phyloP scores from a whole-genome alignment of 2,329 filamentous ascomycete genomes.

The Colletotrichum echinochloae region DNA sequence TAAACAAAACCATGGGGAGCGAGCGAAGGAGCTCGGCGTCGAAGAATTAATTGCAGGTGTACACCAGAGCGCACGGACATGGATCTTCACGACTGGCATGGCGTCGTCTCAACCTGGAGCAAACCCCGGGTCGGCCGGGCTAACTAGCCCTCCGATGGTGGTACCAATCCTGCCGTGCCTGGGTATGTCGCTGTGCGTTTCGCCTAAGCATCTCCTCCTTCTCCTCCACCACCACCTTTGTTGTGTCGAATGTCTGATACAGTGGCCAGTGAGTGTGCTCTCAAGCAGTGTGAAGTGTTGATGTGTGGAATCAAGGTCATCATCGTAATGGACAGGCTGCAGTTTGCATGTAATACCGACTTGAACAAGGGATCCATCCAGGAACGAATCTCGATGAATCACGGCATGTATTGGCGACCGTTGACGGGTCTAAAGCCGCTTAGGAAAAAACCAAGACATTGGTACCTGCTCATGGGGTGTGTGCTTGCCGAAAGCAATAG shows the following conservation, averaged over 20 bases:
- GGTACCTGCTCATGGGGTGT: neutral
- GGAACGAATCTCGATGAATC: neutral
- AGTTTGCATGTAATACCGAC: neutral
- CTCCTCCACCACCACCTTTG: neutral
- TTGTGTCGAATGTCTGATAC: neutral
- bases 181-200: neutral
- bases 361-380: neutral
- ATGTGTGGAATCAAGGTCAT: neutral
- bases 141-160: constrained; percentile 38
- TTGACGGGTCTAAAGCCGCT: constrained; percentile 4
- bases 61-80: constrained; percentile 21
- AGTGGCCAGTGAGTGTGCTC: constrained; percentile 12
- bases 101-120: constrained; percentile 37
- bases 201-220: neutral
- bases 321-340: neutral
- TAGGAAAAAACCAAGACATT: neutral
- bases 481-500: neutral
- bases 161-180: constrained; percentile 10
- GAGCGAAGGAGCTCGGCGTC: neutral
- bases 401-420: constrained; percentile 12
- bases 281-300: neutral
- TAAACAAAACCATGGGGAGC: constrained; percentile 7
- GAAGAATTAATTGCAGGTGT: constrained; percentile 2
- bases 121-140: constrained; percentile 34
- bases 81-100: constrained; percentile 31